Percentiles rank a stretch among this genome's conserved stretches.
Evolutionary conservation across 1,139 yeast species (phyloP).

Genomic region (Blastobotrys serpentis): DNA sequence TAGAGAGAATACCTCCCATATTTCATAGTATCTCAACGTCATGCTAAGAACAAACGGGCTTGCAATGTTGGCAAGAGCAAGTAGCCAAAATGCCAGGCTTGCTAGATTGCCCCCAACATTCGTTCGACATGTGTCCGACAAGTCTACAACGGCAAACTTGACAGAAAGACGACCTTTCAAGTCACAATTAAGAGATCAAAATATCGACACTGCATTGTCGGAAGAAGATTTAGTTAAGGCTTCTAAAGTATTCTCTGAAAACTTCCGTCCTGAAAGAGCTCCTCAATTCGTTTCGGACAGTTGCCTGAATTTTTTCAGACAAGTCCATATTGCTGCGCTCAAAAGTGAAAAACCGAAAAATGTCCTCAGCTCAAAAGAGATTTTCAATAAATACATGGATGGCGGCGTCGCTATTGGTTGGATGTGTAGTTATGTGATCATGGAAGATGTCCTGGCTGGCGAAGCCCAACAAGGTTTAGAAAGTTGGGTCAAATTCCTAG

Average conservation of each 20-base stretch:
- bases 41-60: slow-evolving; percentile 7
- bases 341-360: neutral
- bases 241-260: slow-evolving; percentile 10
- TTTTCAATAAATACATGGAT: slow-evolving; percentile 25
- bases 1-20: too few relatives aligned
- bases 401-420: slow-evolving; percentile 29
- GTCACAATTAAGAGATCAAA: slow-evolving; percentile 2
- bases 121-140: slow-evolving; percentile 1
- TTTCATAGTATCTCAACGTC: too few relatives aligned
- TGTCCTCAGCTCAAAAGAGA: slow-evolving; percentile 16
- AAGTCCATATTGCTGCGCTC: slow-evolving; percentile 5
- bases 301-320: slow-evolving; percentile 13
- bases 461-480: slow-evolving; percentile 34
- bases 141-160: neutral
- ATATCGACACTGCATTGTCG: slow-evolving; percentile 5
- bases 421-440: slow-evolving; percentile 32
- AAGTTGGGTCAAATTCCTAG: slow-evolving; percentile 38
- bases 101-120: neutral
- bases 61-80: neutral
- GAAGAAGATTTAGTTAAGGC: slow-evolving; percentile 12
- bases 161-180: neutral
- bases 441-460: slow-evolving; percentile 29
- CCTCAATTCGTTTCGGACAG: neutral
- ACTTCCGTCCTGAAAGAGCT: slow-evolving; percentile 12
- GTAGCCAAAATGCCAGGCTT: neutral